These are phyloP conservation scores for Solanum microdontum DNA, from an alignment of 257 asterid species.

Conservation along the genomic window DNA sequence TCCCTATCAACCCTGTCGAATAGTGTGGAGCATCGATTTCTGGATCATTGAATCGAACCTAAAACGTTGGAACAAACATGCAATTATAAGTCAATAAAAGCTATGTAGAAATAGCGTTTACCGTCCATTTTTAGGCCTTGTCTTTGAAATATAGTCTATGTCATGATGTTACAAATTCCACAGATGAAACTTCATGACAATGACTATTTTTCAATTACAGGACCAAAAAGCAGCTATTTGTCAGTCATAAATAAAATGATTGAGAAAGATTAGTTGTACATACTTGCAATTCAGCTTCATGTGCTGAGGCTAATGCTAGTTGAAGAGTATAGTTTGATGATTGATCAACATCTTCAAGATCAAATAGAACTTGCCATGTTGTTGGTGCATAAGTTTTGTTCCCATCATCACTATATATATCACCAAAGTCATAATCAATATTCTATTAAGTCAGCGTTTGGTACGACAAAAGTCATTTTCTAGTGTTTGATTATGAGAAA, in stretches of 20 bases:
- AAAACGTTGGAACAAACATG: neutral
- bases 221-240: too few species aligned
- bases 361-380: constrained; percentile 65
- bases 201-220: neutral
- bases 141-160: neutral
- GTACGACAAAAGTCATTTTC: neutral
- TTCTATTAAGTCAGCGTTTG: neutral
- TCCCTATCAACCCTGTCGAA: constrained; percentile 51
- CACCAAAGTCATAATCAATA: neutral
- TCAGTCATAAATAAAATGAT: neutral
- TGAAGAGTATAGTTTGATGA: constrained; percentile 43
- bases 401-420: constrained; percentile 34
- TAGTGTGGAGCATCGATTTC: constrained; percentile 18
- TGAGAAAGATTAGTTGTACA: neutral
- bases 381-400: constrained; percentile 50
- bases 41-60: constrained; percentile 45
- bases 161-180: neutral
- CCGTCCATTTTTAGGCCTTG: rapidly evolving
- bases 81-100: neutral
- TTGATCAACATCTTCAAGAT: constrained; percentile 19
- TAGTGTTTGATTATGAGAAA: neutral
- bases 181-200: neutral
- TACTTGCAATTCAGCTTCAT: constrained; percentile 70
- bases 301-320: constrained; percentile 66
- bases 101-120: neutral